These are phyloP conservation scores for Penicillium flavigenum DNA, from an alignment of 495 filamentous ascomycete genomes.

Conservation along the genomic window DNA sequence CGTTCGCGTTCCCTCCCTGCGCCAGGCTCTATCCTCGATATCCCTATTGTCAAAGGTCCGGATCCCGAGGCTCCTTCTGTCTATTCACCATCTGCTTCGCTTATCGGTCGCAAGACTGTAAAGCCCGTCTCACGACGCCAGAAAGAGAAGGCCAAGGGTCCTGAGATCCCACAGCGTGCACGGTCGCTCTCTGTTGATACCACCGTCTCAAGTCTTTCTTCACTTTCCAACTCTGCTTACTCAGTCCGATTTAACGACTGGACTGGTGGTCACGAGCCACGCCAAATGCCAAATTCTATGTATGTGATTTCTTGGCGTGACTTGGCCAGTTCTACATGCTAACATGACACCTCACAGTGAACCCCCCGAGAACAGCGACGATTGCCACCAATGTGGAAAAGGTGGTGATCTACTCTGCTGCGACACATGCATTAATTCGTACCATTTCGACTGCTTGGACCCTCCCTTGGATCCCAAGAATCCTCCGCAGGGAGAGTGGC, in stretches of 20 bases:
- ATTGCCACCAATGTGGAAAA: conserved; percentile 77
- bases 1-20: conserved; percentile 7
- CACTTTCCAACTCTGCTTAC: conserved; percentile 20
- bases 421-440: conserved; percentile 82
- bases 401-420: conserved; percentile 88
- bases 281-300: conserved; percentile 24
- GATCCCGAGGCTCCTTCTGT: neutral
- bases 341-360: conserved; percentile 29
- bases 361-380: conserved; percentile 73
- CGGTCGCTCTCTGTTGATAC: conserved; percentile 24
- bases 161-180: conserved; percentile 2
- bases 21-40: conserved; percentile 2
- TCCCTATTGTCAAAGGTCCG: neutral
- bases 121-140: conserved; percentile 1
- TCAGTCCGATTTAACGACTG: conserved; percentile 16
- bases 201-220: conserved; percentile 17
- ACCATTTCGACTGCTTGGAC: conserved; percentile 82
- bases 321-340: conserved; percentile 10
- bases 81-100: neutral
- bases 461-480: conserved; percentile 66
- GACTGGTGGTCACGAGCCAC: conserved; percentile 12
- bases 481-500: conserved; percentile 75
- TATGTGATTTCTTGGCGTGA: conserved; percentile 14
- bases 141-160: neutral
- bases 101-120: neutral